Evolutionary conservation across 305 asterid species (phyloP), one percentile per base, ranked within the genome.

Genomic region (Coffea humblotiana): DNA sequence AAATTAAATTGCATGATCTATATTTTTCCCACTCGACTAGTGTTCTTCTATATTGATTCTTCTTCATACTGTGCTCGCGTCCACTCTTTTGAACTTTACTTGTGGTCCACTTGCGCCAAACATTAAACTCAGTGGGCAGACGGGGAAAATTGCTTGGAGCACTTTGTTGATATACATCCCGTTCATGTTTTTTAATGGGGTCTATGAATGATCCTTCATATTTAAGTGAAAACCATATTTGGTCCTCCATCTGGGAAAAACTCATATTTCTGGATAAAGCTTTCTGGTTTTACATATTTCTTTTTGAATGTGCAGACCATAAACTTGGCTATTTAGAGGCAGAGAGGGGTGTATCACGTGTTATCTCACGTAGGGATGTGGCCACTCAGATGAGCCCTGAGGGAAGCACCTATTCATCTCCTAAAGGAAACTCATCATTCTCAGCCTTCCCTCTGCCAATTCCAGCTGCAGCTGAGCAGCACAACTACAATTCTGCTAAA

Each of bases 361-460:
- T 52, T 71, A 87, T 85, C 74, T 86, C 89, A 6, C 87, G 89
- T 51, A 87, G 96, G 84, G 98, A 93, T 82, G 87, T 91, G 93
- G 97, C 97, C 49, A 95, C 97, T 56, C 98, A 95, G 84, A 95
- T 95, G 99, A 95, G 97, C 88, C 92, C 97, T 0, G 92, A 85
- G 74, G 86, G 85, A 47, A 93, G 98, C 88, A 78, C 86, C 27
- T 88, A 72, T 70, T 88, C 93, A 9, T 91, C 97, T 83, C 85
- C 93, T 66, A 84, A 73, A 74, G 93, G 83, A 47, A 86, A 91
- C 72, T 63, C 87, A 65, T 88, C 94, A 0, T 89, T 88, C 75
- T 89, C 92, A 19, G 61, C 85, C 71, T 78, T 84, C 27, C 84
- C 90, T 74, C 80, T 86, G 51, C 81, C 91, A 8, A n/a, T 80